phyloP scores from a whole-genome alignment of 164 flowering plant species.

The Annona cherimola region DNA sequence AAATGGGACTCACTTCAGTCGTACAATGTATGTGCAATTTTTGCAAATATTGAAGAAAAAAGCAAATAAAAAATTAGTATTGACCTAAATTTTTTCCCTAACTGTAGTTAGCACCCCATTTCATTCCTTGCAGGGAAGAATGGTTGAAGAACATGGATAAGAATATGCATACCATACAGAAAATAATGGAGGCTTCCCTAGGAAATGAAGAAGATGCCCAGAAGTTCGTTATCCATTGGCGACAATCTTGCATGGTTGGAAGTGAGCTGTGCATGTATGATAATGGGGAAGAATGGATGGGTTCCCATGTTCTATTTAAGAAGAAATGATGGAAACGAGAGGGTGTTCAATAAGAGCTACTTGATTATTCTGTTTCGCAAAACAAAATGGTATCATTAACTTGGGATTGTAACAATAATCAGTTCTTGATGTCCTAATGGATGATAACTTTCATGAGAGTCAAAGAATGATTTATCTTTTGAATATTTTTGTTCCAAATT shows the following conservation, averaged over 20 bases:
- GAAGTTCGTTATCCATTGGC: slow-evolving; percentile 15
- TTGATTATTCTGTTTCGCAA: too few relatives aligned
- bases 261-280: too few relatives aligned
- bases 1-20: slow-evolving; percentile 17
- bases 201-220: slow-evolving; percentile 7
- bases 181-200: neutral
- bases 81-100: neutral
- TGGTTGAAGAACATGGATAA: slow-evolving; percentile 14
- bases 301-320: slow-evolving; percentile 13
- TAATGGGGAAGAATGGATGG: slow-evolving; percentile 23
- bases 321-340: slow-evolving; percentile 19
- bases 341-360: too few relatives aligned
- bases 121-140: slow-evolving; percentile 12
- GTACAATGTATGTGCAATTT: slow-evolving; percentile 7
- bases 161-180: neutral
- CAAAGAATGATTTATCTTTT: too few relatives aligned
- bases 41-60: neutral
- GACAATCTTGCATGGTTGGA: slow-evolving; percentile 7
- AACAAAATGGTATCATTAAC: too few relatives aligned
- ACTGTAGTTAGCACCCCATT: too few relatives aligned
- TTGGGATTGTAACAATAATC: too few relatives aligned
- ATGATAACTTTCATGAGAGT: too few relatives aligned
- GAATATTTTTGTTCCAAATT: too few relatives aligned
- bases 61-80: too few relatives aligned
- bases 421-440: too few relatives aligned